Conservation (phyloP, 1,139 yeast species). For the Pneumocystis oryctolagi region DNA sequence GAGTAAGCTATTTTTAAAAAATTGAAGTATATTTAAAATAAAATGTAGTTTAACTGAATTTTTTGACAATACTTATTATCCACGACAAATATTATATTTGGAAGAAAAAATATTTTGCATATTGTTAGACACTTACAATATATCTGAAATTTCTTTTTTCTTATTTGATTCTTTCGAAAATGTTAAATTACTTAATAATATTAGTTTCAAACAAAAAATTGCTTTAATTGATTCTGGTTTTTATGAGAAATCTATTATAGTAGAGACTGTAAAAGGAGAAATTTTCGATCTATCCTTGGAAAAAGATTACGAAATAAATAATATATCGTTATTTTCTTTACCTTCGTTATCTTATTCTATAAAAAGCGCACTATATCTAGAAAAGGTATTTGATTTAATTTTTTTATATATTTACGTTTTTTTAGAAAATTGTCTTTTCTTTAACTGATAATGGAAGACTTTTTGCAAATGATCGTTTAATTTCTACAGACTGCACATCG, state of each 20-base stretch:
- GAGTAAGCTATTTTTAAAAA: not conserved
- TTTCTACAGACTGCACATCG: conserved; percentile 76
- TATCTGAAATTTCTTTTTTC: not conserved
- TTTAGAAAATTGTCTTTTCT: conserved; percentile 42
- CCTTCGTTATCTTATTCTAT: not conserved
- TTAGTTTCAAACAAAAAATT: not conserved
- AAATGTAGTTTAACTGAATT: not conserved
- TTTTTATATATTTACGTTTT: not conserved
- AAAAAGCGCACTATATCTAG: conserved; percentile 6
- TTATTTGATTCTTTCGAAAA: not conserved
- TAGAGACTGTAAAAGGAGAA: conserved; percentile 1
- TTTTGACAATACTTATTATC: not conserved
- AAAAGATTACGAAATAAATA: not conserved
- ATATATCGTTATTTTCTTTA: not conserved
- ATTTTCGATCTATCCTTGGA: not conserved
- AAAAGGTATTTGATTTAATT: conserved; percentile 8
- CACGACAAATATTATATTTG: not conserved
- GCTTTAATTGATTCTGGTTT: not conserved
- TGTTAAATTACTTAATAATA: not conserved
- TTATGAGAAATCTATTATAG: conserved; percentile 1
- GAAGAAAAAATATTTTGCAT: not conserved
- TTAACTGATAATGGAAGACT: conserved; percentile 59
- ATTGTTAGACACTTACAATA: not conserved
- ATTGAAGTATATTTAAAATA: not conserved
- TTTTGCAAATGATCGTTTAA: conserved; percentile 44